phyloP scores from a whole-genome alignment of 352 stramenopile genomes.

The Phytophthora pisi region DNA sequence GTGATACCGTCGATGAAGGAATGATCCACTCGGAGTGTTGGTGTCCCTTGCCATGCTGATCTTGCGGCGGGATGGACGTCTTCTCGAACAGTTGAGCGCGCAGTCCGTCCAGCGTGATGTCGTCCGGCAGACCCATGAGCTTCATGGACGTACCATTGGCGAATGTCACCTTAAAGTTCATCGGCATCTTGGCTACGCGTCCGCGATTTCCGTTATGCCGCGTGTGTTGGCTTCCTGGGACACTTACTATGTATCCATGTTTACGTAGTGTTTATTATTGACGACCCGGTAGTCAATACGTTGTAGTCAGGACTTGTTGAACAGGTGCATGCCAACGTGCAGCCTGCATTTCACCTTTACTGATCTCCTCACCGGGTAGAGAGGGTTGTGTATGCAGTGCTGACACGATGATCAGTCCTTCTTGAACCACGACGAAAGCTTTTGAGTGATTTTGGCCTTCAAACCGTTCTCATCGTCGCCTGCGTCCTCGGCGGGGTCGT shows the following conservation, averaged over 20 bases:
- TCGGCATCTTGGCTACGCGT: constrained; percentile 27
- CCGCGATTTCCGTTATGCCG: neutral
- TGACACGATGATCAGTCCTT: constrained; percentile 24
- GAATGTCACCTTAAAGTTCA: constrained; percentile 83
- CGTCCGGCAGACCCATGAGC: constrained; percentile 63
- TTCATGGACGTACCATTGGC: constrained; percentile 75
- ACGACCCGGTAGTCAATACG: neutral
- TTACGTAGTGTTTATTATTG: neutral
- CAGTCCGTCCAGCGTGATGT: constrained; percentile 67
- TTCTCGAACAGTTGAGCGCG: constrained; percentile 60
- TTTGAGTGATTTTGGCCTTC: constrained; percentile 49
- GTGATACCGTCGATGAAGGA: constrained; percentile 6
- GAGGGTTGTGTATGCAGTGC: constrained; percentile 1
- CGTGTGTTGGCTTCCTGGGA: neutral
- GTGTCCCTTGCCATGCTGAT: constrained; percentile 59
- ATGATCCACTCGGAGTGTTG: constrained; percentile 12
- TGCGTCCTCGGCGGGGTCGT: constrained; percentile 27
- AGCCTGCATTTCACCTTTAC: neutral
- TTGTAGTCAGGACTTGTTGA: neutral
- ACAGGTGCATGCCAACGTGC: neutral
- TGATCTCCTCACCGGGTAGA: neutral
- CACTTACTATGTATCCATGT: neutral
- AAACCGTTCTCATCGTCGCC: constrained; percentile 42
- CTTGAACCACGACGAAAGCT: constrained; percentile 43
- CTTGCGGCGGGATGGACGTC: constrained; percentile 58